Base-by-base conservation (phyloP, 164 flowering plant species). In the Vitis vinifera region DNA sequence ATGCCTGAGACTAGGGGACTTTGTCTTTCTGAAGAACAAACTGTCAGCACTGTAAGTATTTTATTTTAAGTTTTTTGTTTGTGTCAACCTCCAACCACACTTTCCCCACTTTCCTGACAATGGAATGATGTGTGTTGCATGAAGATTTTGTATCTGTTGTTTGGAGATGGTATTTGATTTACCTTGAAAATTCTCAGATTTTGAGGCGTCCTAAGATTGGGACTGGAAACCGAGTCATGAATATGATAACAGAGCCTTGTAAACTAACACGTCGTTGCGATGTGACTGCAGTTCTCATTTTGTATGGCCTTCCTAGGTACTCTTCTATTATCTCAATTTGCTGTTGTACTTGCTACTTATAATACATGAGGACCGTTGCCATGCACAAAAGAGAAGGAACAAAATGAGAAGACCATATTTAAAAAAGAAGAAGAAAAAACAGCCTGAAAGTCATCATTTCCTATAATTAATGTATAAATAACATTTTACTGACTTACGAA, bases 1-100 rank as follows among this genome's bases (percentile, higher is more conserved):
- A 82, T 91, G 88, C 95, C 98, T 48, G 98, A 93, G 82, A 91
- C 98, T 5, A 79, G 97, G 76, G 98, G 98, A 16, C 91, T 91
- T 51, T 93, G 97, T 74, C 84, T 93, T 16, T 87, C 98, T 11
- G 94, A 93, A 80, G 98, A 93, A 73, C 97, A 85, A 76, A 91
- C 91, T 51, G 73, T 91, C 72, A 93, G 88, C 86, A 81, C 87
- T 59, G 98, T 93, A 84, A 83, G 93, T 62, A 63, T 55, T 66
- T 50, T 65, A 6, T 3, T 9, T 9, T 11, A 12, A 51, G 4
- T 55, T 44, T 17, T 14, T 61, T 59, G 16, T 31, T 51, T 51
- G 17, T 29, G 15, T 16, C 19, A 10, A 17, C 10, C 31, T 61
- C 14, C 14, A 37, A 37, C 44, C 44, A 37, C 44, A 37, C 53